Evolutionary conservation across 1,139 yeast species (phyloP).

Genomic region (Taphrina pruni): DNA sequence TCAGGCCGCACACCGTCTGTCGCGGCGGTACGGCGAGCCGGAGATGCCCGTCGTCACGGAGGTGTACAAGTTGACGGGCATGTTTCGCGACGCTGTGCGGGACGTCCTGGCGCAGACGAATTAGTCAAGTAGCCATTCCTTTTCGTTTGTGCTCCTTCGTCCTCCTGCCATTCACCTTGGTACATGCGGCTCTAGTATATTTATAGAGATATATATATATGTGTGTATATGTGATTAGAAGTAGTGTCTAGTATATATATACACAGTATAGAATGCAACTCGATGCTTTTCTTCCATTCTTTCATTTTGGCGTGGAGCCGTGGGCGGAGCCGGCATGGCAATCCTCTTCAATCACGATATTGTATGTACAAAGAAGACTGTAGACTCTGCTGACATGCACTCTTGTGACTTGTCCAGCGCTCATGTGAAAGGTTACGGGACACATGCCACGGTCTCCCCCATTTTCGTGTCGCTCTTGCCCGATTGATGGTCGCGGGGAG

Average conservation of each 20-base stretch:
- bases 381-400: too few relatives aligned
- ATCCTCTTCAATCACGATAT: not conserved
- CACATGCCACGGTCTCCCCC: too few relatives aligned
- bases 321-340: not conserved
- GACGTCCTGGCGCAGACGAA: conserved; percentile 27
- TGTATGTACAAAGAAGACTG: too few relatives aligned
- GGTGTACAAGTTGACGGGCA: conserved; percentile 44
- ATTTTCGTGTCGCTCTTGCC: too few relatives aligned
- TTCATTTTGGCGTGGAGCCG: not conserved
- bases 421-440: too few relatives aligned
- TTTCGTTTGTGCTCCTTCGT: too few relatives aligned
- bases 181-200: too few relatives aligned
- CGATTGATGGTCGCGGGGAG: too few relatives aligned
- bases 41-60: conserved; percentile 44
- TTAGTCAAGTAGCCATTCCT: not conserved
- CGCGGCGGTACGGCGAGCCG: conserved; percentile 45
- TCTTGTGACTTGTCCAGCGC: too few relatives aligned
- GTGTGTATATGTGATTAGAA: not conserved
- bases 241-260: not conserved
- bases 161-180: too few relatives aligned
- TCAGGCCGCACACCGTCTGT: conserved; percentile 33
- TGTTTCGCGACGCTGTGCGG: conserved; percentile 20
- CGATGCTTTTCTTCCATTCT: not conserved
- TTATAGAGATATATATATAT: too few relatives aligned
- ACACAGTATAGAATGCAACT: too few relatives aligned